A percentile compares a stretch with the other conserved stretches of the same genome.
phyloP scores from a whole-genome alignment of 305 asterid species.

The Fraxinus sp. region DNA sequence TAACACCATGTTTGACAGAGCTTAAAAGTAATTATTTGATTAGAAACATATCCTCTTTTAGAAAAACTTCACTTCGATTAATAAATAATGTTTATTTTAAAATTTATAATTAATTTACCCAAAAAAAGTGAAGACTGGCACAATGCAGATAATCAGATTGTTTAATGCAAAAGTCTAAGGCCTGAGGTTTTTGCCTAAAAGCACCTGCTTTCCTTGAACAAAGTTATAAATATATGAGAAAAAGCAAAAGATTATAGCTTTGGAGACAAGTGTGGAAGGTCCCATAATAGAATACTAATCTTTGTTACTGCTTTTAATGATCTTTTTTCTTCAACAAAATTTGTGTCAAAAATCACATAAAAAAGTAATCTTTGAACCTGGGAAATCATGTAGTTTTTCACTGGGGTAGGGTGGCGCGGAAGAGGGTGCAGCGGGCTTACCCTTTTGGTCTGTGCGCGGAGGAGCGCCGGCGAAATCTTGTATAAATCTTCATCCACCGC shows the following conservation, averaged over 20 bases:
- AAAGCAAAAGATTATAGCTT: background rate
- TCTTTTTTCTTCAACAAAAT: background rate
- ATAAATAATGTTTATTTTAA: too few species aligned
- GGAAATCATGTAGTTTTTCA: background rate
- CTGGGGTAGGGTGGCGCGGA: background rate
- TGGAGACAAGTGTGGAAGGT: background rate
- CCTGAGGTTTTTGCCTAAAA: background rate
- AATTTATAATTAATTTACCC: background rate
- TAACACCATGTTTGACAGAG: background rate
- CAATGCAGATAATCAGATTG: background rate
- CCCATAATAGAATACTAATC: background rate
- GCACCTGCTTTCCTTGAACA: background rate
- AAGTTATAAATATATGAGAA: background rate
- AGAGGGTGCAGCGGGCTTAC: constrained; percentile 21
- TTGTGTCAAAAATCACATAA: background rate
- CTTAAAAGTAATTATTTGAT: background rate
- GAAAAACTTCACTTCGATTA: background rate
- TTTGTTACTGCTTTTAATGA: background rate
- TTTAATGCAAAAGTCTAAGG: background rate
- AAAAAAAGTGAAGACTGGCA: background rate
- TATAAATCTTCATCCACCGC: constrained; percentile 85
- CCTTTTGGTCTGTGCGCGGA: constrained; percentile 47
- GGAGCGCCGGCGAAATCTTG: constrained; percentile 74
- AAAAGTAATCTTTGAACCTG: background rate
- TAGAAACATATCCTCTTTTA: background rate